phyloP scores from a whole-genome alignment of 2,329 filamentous ascomycete species.

The Aspergillus carbonarius region DNA sequence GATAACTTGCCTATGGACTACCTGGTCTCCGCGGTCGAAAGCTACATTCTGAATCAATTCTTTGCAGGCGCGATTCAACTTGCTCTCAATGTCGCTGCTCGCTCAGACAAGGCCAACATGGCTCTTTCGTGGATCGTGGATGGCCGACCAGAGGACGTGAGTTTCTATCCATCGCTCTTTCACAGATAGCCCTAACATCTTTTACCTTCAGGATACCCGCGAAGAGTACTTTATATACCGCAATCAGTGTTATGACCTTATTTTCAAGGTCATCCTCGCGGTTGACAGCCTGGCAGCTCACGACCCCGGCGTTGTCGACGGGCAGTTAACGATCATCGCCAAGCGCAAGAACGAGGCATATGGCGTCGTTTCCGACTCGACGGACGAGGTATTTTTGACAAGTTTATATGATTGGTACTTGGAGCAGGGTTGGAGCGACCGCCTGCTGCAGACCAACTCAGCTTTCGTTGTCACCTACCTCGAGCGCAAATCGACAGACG shows the following conservation, averaged over 20 bases:
- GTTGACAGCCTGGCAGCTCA: constrained; percentile 70
- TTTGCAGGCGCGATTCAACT: constrained; percentile 89
- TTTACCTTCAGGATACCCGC: constrained; percentile 60
- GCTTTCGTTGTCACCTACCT: constrained; percentile 85
- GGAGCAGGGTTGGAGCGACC: constrained; percentile 76
- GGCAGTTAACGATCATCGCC: constrained; percentile 70
- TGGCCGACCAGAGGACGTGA: constrained; percentile 62
- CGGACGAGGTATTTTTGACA: constrained; percentile 92
- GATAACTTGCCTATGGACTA: constrained; percentile 78
- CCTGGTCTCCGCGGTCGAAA: constrained; percentile 71
- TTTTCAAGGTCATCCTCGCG: constrained; percentile 75
- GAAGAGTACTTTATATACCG: constrained; percentile 67
- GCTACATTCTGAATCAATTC: constrained; percentile 80
- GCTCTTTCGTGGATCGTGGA: constrained; percentile 87
- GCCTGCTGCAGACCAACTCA: constrained; percentile 80
- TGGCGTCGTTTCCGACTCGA: constrained; percentile 79
- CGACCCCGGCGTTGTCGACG: constrained; percentile 74
- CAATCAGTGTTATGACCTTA: constrained; percentile 78
- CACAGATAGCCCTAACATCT: constrained; percentile 11
- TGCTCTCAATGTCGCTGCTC: constrained; percentile 76
- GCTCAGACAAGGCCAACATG: constrained; percentile 82
- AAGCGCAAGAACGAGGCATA: constrained; percentile 87
- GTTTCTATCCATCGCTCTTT: neutral
- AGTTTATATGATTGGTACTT: constrained; percentile 99
- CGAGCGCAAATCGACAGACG: constrained; percentile 68